Base-by-base conservation (phyloP, 345 rosid genomes). In the Turnera subulata region DNA sequence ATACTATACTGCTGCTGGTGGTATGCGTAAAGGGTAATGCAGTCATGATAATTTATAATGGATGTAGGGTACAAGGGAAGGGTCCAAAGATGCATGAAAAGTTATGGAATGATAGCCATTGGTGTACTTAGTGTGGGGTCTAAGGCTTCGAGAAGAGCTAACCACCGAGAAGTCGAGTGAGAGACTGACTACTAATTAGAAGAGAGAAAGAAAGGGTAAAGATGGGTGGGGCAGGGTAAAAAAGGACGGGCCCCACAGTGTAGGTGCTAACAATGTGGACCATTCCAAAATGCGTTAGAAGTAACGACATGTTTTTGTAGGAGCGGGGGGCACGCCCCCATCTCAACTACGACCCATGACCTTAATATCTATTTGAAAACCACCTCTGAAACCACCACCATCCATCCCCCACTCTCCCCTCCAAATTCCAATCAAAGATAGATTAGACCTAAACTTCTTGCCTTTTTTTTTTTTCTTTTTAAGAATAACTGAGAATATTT, bases 11-110 rank as follows among this genome's bases (percentile, higher is more conserved):
- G n/a, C n/a, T n/a, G n/a, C n/a, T 16, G 61, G 46, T 9, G 61
- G 58, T 50, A 64, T 51, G 84, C 73, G 76, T 73, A 70, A 81
- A 78, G 87, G 77, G 73, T 77, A 77, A 73, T 76, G 84, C 72
- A 56, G 82, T 68, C 78, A 68, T 63, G 80, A 77, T 78, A 35
- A 82, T 87, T 82, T 87, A 87, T 87, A 91, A 78, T 76, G 84
- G 85, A 68, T 79, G 85, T 79, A 73, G 81, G 85, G 55, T 50
- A 53, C 14, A 39, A 12, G 56, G 62, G 50, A 61, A 63, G 18
- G 64, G 73, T 50, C 70, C 73, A 43, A 69, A 59, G 18, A 45
- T 73, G 82, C 82, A 78, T 75, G 82, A 66, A 83, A 74, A 72
- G 65, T 72, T 67, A 23, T 29, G 69, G 64, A 62, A 66, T 78